Base-by-base conservation (phyloP, 2,329 filamentous ascomycete genomes). In the Zymoseptoria brevis region DNA sequence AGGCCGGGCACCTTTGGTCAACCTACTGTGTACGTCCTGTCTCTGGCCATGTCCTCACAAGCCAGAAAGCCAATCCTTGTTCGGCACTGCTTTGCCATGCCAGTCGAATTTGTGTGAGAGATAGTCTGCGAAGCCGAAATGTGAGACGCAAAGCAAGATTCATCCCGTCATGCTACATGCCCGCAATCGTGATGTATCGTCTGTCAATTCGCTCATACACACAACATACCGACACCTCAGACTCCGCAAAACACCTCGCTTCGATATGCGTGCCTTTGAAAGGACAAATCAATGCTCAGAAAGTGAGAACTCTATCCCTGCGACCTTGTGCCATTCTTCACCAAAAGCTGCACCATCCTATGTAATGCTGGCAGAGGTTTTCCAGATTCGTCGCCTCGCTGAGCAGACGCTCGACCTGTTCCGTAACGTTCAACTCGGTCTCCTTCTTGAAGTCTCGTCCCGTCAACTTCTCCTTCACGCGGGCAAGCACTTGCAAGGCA, bases 281-380 rank as follows among this genome's bases (percentile, higher is more conserved):
- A 16, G 13, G 35, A 45, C 13, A 45, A 16, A 45, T 45, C 35
- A n/a, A 45, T 11, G 6, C 13, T 16, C 35, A 16, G 35, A 45
- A 45, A 45, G 4, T 7, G 16, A n/a, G 22, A 45, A 6, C 13
- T 45, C 35, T 16, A n/a, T n/a, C 13, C 13, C 2, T n/a, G 13
- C 35, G 35, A 45, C 35, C 16, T n/a, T 16, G 7, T 1, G 19
- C 50, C 50, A 2, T 50, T 11, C 19, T 41, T 49, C 61, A 97
- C 93, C 93, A 97, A 81, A 96, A 97, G 76, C 90, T 95, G 77
- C 93, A 97, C 93, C 93, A 97, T 64, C 94, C 94, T 68, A 97
- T 96, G 74, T 96, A 99, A 78, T 97, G 94, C 80, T 97, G 94
- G 73, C 94, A 99, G 62, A 99, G 79, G 74, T 97, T 97, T 81